A percentile compares a stretch with the other conserved stretches of the same genome.
phyloP scores from a whole-genome alignment of 176 grass and related monocot genomes.

The Avena eriantha region DNA sequence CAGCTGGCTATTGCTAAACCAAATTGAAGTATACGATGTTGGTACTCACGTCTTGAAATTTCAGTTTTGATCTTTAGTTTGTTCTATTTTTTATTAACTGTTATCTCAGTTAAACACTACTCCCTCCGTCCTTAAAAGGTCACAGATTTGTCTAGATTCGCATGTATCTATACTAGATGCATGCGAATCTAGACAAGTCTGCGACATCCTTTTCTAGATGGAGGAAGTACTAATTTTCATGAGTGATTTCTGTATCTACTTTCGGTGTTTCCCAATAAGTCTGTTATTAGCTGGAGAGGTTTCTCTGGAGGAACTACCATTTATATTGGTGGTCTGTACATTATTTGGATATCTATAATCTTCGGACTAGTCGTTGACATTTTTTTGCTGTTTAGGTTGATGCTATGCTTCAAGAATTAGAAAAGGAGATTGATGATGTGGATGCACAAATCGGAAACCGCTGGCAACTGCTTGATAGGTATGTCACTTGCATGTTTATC shows the following conservation, averaged over 20 bases:
- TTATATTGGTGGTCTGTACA: neutral
- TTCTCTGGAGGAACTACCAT: slow-evolving; percentile 5
- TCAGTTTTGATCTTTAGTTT: neutral
- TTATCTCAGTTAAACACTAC: neutral
- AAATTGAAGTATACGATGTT: neutral
- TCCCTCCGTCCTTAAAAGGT: too few species aligned
- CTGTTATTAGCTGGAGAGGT: slow-evolving; percentile 1
- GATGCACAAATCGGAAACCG: slow-evolving; percentile 95
- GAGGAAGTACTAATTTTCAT: neutral
- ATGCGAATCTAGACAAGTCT: too few species aligned
- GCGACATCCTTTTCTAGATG: too few species aligned
- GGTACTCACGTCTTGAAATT: neutral
- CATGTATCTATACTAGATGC: too few species aligned
- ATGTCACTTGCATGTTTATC: slow-evolving; percentile 28
- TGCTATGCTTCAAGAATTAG: slow-evolving; percentile 88
- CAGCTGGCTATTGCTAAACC: slow-evolving; percentile 3
- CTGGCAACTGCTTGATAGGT: slow-evolving; percentile 98
- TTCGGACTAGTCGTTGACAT: slow-evolving; percentile 15
- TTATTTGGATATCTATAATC: slow-evolving; percentile 32
- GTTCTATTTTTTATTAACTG: neutral
- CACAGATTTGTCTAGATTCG: too few species aligned
- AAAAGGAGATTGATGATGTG: slow-evolving; percentile 98
- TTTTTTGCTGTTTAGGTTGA: slow-evolving; percentile 76
- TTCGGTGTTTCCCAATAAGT: neutral
- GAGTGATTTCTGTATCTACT: slow-evolving; percentile 20